Evolutionary conservation across 78 protist species (phyloP).

Genomic region (Dictyostelium brefeldianum): DNA sequence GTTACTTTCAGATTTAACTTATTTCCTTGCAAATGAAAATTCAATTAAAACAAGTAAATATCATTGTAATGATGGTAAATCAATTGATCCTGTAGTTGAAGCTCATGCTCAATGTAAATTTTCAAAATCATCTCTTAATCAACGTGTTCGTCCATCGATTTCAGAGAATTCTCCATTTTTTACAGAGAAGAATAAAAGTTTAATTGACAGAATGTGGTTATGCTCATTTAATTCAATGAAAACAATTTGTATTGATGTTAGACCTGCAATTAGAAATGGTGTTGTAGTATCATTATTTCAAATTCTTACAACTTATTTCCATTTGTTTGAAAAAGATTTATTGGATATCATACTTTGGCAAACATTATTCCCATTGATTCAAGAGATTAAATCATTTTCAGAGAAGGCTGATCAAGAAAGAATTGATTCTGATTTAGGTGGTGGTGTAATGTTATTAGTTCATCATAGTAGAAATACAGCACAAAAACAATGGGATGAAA

Average conservation of each 20-base stretch:
- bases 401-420: conserved; percentile 70
- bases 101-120: not conserved
- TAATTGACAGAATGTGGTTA: conserved; percentile 74
- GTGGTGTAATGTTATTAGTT: conserved; percentile 60
- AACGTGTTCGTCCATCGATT: conserved; percentile 27
- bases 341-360: conserved; percentile 60
- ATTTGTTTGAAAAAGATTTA: conserved; percentile 56
- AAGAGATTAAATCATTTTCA: conserved; percentile 61
- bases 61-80: conserved; percentile 13
- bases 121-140: not conserved
- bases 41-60: conserved; percentile 39
- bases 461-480: conserved; percentile 83
- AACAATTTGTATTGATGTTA: conserved; percentile 26
- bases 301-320: conserved; percentile 39
- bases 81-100: conserved; percentile 18
- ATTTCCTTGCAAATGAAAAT: conserved; percentile 65
- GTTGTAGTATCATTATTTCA: conserved; percentile 65
- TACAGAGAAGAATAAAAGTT: not conserved
- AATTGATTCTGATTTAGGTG: conserved; percentile 70
- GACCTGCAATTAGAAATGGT: conserved; percentile 77
- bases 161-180: conserved; percentile 45
- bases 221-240: conserved; percentile 62
- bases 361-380: conserved; percentile 58
- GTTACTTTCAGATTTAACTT: conserved; percentile 48
- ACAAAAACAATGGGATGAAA: conserved; percentile 86